These are phyloP conservation scores for Orbilia javanica DNA, from an alignment of 2,329 filamentous ascomycete species.

Conservation along the genomic window DNA sequence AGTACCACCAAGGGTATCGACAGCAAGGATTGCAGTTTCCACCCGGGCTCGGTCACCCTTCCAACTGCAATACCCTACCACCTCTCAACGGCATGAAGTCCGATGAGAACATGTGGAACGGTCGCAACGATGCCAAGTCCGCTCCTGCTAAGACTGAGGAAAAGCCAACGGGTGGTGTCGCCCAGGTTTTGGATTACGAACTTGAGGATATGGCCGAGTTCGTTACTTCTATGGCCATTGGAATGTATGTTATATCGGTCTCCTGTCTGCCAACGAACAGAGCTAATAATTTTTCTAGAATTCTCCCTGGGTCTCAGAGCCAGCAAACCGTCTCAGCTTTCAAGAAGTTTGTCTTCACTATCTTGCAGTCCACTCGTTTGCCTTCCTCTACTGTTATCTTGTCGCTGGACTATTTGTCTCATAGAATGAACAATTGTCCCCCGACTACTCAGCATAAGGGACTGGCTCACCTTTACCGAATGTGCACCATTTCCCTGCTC, in stretches of 20 bases:
- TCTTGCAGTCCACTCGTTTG: constrained; percentile 87
- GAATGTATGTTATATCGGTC: constrained; percentile 73
- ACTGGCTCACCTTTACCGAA: constrained; percentile 82
- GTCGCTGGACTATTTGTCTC: constrained; percentile 88
- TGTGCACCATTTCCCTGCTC: constrained; percentile 85
- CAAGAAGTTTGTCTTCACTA: constrained; percentile 91
- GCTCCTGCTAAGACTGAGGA: constrained; percentile 60
- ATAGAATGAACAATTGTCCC: constrained; percentile 81
- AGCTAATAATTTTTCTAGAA: constrained; percentile 51
- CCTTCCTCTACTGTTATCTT: constrained; percentile 92
- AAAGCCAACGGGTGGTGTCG: constrained; percentile 78
- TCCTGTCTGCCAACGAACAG: constrained; percentile 12
- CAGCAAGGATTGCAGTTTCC: constrained; percentile 58
- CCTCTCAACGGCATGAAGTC: constrained; percentile 51
- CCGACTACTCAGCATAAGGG: constrained; percentile 70
- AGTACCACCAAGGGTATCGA: constrained; percentile 59
- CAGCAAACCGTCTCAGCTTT: constrained; percentile 67
- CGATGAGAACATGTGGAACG: constrained; percentile 57
- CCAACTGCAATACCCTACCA: constrained; percentile 53
- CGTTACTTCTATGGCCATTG: constrained; percentile 87
- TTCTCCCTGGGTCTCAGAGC: constrained; percentile 71
- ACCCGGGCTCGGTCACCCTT: constrained; percentile 61
- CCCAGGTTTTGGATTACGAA: constrained; percentile 94
- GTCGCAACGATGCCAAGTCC: constrained; percentile 59
- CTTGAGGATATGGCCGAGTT: constrained; percentile 97